These are phyloP conservation scores for Sclerotinia minor DNA, from an alignment of 2,329 filamentous ascomycete genomes.

Conservation along the genomic window DNA sequence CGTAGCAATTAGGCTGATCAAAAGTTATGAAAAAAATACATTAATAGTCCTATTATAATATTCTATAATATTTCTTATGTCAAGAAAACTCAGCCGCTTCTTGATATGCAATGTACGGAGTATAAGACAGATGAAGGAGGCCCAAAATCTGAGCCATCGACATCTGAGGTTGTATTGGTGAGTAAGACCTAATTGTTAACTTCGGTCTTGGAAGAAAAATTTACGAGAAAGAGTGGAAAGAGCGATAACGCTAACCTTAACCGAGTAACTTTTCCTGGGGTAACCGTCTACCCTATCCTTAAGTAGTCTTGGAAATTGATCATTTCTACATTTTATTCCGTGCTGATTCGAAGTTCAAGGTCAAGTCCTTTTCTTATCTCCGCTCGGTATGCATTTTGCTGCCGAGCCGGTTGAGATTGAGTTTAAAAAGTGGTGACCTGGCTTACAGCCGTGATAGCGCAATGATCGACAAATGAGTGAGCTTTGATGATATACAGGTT, in stretches of 20 bases:
- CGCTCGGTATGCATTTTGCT: background rate
- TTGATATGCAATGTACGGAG: background rate
- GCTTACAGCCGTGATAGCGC: background rate
- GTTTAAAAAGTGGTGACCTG: background rate
- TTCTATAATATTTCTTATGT: background rate
- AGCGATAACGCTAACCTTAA: slow-evolving; percentile 3
- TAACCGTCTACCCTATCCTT: background rate
- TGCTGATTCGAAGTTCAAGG: background rate
- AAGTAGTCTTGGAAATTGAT: background rate
- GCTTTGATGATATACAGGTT: background rate
- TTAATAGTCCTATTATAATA: background rate
- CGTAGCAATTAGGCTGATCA: background rate
- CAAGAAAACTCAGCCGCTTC: background rate
- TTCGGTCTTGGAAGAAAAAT: background rate
- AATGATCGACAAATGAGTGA: background rate
- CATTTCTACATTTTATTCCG: background rate
- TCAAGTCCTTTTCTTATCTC: background rate
- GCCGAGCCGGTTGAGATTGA: background rate
- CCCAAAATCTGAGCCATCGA: background rate
- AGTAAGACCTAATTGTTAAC: background rate
- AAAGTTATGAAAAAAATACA: background rate
- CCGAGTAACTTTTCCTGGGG: slow-evolving; percentile 7
- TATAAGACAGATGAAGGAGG: background rate
- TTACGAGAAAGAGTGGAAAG: background rate
- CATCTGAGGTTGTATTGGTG: background rate